Base-by-base conservation (phyloP, 2,329 filamentous ascomycete species). In the Myotisia sp. region DNA sequence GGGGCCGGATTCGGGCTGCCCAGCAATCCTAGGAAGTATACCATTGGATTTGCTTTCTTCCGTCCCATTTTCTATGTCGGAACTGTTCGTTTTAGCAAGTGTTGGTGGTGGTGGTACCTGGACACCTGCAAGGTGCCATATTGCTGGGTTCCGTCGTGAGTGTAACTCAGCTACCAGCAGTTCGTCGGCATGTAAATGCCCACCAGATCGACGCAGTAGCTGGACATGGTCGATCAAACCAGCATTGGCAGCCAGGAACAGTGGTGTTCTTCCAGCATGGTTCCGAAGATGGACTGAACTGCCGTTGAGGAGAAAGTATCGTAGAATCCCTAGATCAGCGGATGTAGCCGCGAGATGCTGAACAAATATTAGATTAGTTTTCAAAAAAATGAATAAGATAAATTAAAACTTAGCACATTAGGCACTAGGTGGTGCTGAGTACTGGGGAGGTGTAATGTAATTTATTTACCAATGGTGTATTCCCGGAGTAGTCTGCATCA, bases 401-500 rank as follows among this genome's bases (percentile, higher is more conserved):
- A 12, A 31, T 10, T 16, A 12, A n/a, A n/a, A n/a, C n/a, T n/a
- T n/a, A n/a, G n/a, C n/a, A n/a, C n/a, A 20, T 17, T 21, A n/a
- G 23, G 17, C 12, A 33, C 3, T 13, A 23, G n/a, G 26, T 10
- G 17, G 26, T 18, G 30, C 6, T n/a, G n/a, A 14, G 26, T 12
- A 34, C 23, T 26, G 2, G 7, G 23, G 12, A 3, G n/a, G n/a
- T n/a, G n/a, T n/a, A n/a, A n/a, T n/a, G n/a, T n/a, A n/a, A n/a
- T n/a, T n/a, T n/a, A 41, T 53, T 43, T 48, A 62, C 59, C 33
- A 65, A 48, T 13, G 63, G 62, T 17, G 82, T 87, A 58, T 87
- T 90, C 29, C 82, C 81, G 13, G 79, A 79, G 52, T 87, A 87
- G 58, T 90, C 82, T 19, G 72, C 70, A 42, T 76, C 75, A 49